These are phyloP conservation scores for Acacia crassicarpa DNA, from an alignment of 306 rosid species.

Conservation along the genomic window DNA sequence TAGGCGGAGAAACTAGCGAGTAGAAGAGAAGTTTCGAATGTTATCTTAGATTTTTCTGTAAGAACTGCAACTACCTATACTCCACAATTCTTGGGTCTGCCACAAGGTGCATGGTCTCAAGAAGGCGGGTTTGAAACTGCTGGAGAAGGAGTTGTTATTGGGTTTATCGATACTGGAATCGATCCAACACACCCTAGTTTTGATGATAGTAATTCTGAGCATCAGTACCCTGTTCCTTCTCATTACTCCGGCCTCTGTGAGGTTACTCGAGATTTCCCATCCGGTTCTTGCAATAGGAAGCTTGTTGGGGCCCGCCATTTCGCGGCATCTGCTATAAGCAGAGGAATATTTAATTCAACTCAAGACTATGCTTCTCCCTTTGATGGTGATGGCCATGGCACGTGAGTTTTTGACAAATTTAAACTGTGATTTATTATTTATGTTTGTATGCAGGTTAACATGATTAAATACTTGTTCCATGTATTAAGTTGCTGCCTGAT, in stretches of 20 bases:
- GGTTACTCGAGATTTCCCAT: conserved; percentile 94
- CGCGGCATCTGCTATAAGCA: conserved; percentile 95
- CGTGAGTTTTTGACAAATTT: conserved; percentile 64
- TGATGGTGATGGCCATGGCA: conserved; percentile 99
- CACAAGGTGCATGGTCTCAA: conserved; percentile 84
- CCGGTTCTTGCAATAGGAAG: conserved; percentile 97
- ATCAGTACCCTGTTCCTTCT: conserved; percentile 75
- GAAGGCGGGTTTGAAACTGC: conserved; percentile 86
- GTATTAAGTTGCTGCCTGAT: not conserved
- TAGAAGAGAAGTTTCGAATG: conserved; percentile 84
- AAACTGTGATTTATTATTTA: not conserved
- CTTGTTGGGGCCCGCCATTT: conserved; percentile 97
- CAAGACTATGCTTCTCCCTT: conserved; percentile 97
- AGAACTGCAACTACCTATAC: conserved; percentile 96
- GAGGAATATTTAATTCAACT: conserved; percentile 84
- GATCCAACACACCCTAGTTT: conserved; percentile 94
- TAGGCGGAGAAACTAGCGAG: conserved; percentile 80
- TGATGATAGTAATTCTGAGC: conserved; percentile 48
- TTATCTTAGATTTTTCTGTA: conserved; percentile 85
- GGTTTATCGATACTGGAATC: conserved; percentile 90
- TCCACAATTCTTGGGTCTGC: conserved; percentile 94
- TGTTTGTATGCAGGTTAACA: not conserved
- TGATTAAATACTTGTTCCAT: conserved; percentile 5
- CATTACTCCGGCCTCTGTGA: conserved; percentile 90
- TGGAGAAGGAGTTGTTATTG: conserved; percentile 91